A percentile compares a stretch with the other conserved stretches of the same genome.
Conservation (phyloP, 768 basidiomycete genomes). For the Hygrocybe coccinea region DNA sequence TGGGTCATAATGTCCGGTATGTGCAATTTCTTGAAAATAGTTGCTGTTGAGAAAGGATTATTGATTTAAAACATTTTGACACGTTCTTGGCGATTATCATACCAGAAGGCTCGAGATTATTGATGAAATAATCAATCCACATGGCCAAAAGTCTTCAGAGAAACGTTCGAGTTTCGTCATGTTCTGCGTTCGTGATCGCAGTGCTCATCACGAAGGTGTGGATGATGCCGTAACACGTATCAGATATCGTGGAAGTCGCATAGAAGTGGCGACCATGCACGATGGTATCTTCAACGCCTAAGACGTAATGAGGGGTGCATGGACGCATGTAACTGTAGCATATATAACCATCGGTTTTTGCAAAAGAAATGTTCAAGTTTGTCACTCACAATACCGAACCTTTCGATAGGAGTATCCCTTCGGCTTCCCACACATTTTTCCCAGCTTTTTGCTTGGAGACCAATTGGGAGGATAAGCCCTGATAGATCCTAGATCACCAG, state of each 20-base stretch:
- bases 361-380: not conserved
- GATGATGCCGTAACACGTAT: conserved; percentile 12
- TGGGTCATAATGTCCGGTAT: too few relatives aligned
- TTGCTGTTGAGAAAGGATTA: too few relatives aligned
- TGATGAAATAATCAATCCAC: conserved; percentile 9
- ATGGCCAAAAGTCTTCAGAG: conserved; percentile 10
- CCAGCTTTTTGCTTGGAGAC: too few relatives aligned
- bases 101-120: too few relatives aligned
- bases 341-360: not conserved
- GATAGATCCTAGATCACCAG: too few relatives aligned
- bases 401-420: not conserved
- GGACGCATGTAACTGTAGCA: conserved; percentile 14
- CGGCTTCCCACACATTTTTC: not conserved
- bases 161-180: conserved; percentile 6
- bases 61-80: too few relatives aligned
- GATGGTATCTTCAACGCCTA: conserved; percentile 12
- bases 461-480: too few relatives aligned
- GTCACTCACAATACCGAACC: not conserved
- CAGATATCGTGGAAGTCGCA: conserved; percentile 9
- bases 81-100: too few relatives aligned
- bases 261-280: conserved; percentile 24
- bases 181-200: conserved; percentile 14
- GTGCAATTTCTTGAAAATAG: too few relatives aligned
- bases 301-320: conserved; percentile 13
- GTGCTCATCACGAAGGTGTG: conserved; percentile 13